phyloP scores from a whole-genome alignment of 176 grass and related monocot species.

The Pontederia paniculata region DNA sequence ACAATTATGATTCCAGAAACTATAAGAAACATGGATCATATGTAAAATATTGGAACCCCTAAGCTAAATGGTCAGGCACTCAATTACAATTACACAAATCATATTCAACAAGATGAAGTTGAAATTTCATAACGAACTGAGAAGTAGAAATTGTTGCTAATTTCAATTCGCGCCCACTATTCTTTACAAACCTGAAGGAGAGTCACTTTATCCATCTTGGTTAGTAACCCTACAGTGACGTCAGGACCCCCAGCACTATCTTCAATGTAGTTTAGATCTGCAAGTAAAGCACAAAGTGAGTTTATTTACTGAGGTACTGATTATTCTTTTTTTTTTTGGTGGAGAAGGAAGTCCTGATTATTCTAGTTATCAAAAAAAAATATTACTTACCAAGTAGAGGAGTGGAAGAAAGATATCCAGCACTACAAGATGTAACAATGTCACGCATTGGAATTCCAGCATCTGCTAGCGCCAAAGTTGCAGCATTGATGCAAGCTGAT shows the following conservation, averaged over 20 bases:
- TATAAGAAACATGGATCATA: too few species aligned
- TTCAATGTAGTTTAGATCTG: constrained; percentile 92
- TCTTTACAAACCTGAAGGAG: constrained; percentile 60
- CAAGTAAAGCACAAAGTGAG: background rate
- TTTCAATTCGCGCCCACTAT: constrained; percentile 13
- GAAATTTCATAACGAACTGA: too few species aligned
- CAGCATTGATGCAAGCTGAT: constrained; percentile 98
- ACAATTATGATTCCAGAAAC: too few species aligned
- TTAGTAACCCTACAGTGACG: constrained; percentile 83
- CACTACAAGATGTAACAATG: constrained; percentile 85
- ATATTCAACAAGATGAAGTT: too few species aligned
- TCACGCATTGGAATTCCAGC: constrained; percentile 93
- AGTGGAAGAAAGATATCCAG: constrained; percentile 82
- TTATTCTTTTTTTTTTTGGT: too few species aligned
- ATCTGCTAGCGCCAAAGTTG: constrained; percentile 91
- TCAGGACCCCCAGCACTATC: constrained; percentile 91
- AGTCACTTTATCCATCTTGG: constrained; percentile 94
- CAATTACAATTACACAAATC: too few species aligned
- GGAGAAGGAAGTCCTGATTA: background rate
- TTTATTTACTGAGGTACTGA: background rate
- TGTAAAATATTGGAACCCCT: too few species aligned
- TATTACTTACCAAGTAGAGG: constrained; percentile 68
- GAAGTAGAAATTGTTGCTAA: too few species aligned
- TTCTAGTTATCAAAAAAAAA: background rate
- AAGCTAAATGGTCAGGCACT: too few species aligned